phyloP scores from a whole-genome alignment of 768 basidiomycete species.

The Pulveroboletus sp. region DNA sequence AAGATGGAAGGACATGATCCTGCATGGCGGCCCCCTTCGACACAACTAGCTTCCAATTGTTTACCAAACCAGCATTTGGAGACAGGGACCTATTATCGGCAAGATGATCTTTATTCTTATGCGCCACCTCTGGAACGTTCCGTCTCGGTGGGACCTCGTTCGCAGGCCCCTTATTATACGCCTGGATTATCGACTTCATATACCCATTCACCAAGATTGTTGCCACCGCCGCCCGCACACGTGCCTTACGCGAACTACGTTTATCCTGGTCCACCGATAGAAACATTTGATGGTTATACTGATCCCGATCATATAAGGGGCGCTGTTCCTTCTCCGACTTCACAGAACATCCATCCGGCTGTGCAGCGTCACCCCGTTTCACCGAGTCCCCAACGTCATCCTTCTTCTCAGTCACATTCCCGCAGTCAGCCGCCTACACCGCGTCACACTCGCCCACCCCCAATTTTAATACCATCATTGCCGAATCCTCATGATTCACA shows the following conservation, averaged over 20 bases:
- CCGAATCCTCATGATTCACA: conserved; percentile 33
- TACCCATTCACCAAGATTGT: conserved; percentile 19
- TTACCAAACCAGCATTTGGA: conserved; percentile 5
- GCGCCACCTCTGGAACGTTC: conserved; percentile 45
- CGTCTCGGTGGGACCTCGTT: conserved; percentile 46
- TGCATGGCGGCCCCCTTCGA: conserved; percentile 3
- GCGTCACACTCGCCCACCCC: conserved; percentile 13
- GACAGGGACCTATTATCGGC: conserved; percentile 17
- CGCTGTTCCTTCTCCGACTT: conserved; percentile 53
- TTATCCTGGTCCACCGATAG: conserved; percentile 11
- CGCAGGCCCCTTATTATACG: conserved; percentile 29
- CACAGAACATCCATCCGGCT: conserved; percentile 56
- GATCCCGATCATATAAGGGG: conserved; percentile 61
- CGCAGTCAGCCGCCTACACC: conserved; percentile 5
- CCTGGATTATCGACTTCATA: conserved; percentile 36
- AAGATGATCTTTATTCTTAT: conserved; percentile 27
- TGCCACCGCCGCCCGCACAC: conserved; percentile 30
- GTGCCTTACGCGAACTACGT: conserved; percentile 17
- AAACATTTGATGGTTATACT: conserved; percentile 16
- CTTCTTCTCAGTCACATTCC: conserved; percentile 30
- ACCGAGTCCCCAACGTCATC: conserved; percentile 55
- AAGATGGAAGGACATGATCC: conserved; percentile 9
- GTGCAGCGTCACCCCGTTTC: conserved; percentile 63
- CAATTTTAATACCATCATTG: conserved; percentile 22
- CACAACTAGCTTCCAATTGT: conserved; percentile 3